These are phyloP conservation scores for Taphrina pruni DNA, from an alignment of 1,139 yeast species.

Conservation along the genomic window DNA sequence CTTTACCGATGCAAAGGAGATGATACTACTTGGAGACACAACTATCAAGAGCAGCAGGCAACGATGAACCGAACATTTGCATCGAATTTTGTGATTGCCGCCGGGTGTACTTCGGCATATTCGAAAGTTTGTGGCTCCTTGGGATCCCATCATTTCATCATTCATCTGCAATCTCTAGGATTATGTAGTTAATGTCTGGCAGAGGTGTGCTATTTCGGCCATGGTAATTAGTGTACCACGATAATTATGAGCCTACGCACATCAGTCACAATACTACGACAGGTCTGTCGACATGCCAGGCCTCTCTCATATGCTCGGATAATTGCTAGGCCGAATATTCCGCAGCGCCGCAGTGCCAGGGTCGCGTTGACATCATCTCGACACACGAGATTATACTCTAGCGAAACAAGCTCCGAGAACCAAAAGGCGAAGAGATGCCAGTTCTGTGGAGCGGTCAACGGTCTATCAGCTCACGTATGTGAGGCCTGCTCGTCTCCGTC, in stretches of 20 bases:
- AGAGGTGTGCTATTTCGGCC: not conserved
- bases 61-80: not conserved
- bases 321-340: not conserved
- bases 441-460: conserved; percentile 13
- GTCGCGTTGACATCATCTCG: not conserved
- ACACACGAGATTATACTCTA: not conserved
- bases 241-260: not conserved
- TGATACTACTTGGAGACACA: not conserved
- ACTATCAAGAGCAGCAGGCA: not conserved
- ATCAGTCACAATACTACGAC: not conserved
- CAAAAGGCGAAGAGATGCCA: conserved; percentile 18
- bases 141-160: too few species aligned
- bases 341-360: not conserved
- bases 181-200: not conserved
- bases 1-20: not conserved
- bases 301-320: not conserved
- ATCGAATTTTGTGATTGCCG: conserved; percentile 5
- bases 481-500: conserved; percentile 20
- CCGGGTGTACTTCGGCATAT: conserved; percentile 3
- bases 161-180: not conserved
- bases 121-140: not conserved
- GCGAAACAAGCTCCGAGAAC: not conserved
- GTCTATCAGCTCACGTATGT: conserved; percentile 9
- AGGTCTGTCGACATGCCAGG: not conserved
- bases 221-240: not conserved